Percentiles rank a stretch among this genome's conserved stretches.
Evolutionary conservation across 169 alveolate genomes (phyloP).

Genomic region (Amoebophrya sp.): DNA sequence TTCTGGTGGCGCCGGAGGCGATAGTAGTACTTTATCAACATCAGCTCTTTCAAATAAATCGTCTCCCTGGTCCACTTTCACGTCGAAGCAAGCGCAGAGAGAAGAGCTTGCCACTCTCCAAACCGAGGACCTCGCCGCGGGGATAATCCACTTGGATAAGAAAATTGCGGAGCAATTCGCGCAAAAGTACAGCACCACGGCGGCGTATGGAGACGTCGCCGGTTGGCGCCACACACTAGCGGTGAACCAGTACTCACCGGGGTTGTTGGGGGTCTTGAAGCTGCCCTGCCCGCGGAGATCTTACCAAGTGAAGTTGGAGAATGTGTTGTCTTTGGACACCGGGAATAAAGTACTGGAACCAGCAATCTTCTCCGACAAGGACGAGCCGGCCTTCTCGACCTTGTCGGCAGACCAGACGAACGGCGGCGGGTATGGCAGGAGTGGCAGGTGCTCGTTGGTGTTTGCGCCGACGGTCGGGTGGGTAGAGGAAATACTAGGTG

Average conservation of each 20-base stretch:
- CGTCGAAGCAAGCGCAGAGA: too few relatives aligned
- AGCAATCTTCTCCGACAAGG: background rate
- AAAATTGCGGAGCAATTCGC: background rate
- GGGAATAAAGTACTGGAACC: background rate
- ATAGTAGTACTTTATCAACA: too few relatives aligned
- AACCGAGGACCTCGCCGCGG: too few relatives aligned
- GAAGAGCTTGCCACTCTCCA: too few relatives aligned
- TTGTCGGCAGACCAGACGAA: background rate
- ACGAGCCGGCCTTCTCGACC: background rate
- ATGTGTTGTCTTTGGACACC: too few relatives aligned
- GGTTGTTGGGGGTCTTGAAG: background rate
- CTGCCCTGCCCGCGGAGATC: background rate
- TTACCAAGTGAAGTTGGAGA: background rate
- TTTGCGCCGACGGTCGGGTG: background rate
- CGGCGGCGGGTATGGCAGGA: background rate
- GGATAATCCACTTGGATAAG: background rate
- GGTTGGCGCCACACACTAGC: background rate
- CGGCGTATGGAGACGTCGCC: background rate
- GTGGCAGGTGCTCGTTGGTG: background rate
- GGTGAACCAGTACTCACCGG: background rate
- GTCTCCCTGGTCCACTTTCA: too few relatives aligned
- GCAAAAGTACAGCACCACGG: background rate
- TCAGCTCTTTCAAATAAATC: too few relatives aligned
- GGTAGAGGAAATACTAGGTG: background rate
- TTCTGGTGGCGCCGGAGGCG: too few relatives aligned